Conservation (phyloP, 768 basidiomycete genomes). For the Boletus subparvulus region DNA sequence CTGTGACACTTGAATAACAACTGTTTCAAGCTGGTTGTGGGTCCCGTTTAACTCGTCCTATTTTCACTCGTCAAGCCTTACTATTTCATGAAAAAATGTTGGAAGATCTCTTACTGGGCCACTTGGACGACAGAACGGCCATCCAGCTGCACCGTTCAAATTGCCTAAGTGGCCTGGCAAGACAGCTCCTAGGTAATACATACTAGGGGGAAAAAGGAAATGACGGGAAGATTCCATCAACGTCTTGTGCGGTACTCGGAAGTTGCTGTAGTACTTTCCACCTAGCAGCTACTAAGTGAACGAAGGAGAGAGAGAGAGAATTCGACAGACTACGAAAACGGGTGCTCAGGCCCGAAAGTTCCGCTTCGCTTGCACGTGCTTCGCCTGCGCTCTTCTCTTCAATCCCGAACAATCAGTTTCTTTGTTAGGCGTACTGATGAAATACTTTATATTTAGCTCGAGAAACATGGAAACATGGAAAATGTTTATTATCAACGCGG, state of each 20-base stretch:
- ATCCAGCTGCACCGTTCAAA: neutral
- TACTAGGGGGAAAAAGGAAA: neutral
- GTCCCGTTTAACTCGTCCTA: too few species aligned
- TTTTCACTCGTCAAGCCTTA: neutral
- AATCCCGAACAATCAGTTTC: too few species aligned
- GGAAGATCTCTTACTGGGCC: constrained; percentile 9
- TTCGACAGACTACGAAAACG: too few species aligned
- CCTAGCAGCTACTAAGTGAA: neutral
- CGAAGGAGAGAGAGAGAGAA: neutral
- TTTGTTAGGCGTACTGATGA: too few species aligned
- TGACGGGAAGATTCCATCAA: neutral
- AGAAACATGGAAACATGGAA: too few species aligned
- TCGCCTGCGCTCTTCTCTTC: too few species aligned
- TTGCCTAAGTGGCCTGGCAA: neutral
- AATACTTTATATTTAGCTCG: too few species aligned
- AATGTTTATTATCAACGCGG: too few species aligned
- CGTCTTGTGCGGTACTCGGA: neutral
- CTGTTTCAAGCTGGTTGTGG: too few species aligned
- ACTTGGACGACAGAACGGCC: constrained; percentile 4
- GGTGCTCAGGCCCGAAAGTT: too few species aligned
- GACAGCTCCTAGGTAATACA: constrained; percentile 7
- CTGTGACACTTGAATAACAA: too few species aligned
- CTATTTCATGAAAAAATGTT: neutral
- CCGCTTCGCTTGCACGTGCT: neutral
- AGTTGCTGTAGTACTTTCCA: neutral